These are phyloP conservation scores for Xylariaceae sp. DNA, from an alignment of 2,329 filamentous ascomycete species.

Conservation along the genomic window DNA sequence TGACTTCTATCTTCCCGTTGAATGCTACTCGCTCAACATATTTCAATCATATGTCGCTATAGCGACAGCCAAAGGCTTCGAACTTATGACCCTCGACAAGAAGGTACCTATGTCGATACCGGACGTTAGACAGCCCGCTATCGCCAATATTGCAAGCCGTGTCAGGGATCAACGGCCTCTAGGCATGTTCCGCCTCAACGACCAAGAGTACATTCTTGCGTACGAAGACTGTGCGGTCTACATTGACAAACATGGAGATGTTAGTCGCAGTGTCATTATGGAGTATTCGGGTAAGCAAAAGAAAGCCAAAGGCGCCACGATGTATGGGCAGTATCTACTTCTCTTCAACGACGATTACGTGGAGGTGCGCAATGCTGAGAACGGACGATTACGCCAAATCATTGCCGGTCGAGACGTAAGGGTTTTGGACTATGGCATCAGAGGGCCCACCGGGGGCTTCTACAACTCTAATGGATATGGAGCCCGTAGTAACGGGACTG, in stretches of 20 bases:
- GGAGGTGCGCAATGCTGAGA: constrained; percentile 95
- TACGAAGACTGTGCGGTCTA: constrained; percentile 98
- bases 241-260: constrained; percentile 96
- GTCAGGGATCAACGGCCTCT: constrained; percentile 84
- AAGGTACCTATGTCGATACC: constrained; percentile 95
- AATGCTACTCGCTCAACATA: constrained; percentile 93
- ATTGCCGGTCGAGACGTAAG: constrained; percentile 90
- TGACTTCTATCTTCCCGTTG: constrained; percentile 96
- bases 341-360: constrained; percentile 97
- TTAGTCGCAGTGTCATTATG: constrained; percentile 94
- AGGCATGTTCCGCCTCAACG: constrained; percentile 94
- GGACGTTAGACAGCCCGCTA: constrained; percentile 78
- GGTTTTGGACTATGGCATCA: constrained; percentile 84
- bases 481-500: constrained; percentile 44
- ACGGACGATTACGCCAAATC: constrained; percentile 90
- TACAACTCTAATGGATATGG: constrained; percentile 40
- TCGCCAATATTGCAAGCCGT: constrained; percentile 83
- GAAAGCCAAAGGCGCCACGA: constrained; percentile 80
- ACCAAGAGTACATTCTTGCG: constrained; percentile 89
- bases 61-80: constrained; percentile 88
- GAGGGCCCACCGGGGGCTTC: constrained; percentile 63
- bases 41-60: constrained; percentile 96
- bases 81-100: constrained; percentile 95
- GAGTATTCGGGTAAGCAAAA: constrained; percentile 92
- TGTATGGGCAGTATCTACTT: constrained; percentile 90